Evolutionary conservation across 73 alveolate genomes (phyloP).

Genomic region (Symbiodinium pilosum): DNA sequence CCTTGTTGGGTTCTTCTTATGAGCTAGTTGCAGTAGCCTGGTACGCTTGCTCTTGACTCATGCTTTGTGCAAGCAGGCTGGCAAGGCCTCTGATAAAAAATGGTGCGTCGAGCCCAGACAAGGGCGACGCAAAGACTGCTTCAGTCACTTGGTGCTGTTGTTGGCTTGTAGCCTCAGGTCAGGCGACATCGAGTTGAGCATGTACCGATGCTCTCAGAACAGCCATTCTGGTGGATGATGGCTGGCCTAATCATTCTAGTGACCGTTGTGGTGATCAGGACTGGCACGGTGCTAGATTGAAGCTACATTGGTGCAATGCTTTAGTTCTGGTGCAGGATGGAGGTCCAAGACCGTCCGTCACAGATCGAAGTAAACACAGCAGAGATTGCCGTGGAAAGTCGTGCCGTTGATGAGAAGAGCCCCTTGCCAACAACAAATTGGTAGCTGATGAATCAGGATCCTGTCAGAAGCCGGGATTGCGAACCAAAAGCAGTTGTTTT

Average conservation of each 20-base stretch:
- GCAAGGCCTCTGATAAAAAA: neutral
- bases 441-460: no score
- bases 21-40: no score
- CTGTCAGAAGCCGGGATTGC: no score
- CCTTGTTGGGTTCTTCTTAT: no score
- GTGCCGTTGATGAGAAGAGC: neutral
- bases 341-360: neutral
- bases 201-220: slow-evolving; percentile 22
- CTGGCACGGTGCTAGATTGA: neutral
- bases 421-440: no score
- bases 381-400: neutral
- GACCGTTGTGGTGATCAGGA: slow-evolving; percentile 70
- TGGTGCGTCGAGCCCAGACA: neutral
- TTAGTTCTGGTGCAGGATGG: neutral
- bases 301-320: no score
- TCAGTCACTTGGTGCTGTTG: no score
- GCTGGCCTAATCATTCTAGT: slow-evolving; percentile 58
- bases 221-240: slow-evolving; percentile 91
- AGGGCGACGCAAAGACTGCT: no score
- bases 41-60: no score
- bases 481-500: no score
- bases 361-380: neutral
- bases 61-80: neutral
- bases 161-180: neutral
- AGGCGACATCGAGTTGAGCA: slow-evolving; percentile 54